phyloP scores from a whole-genome alignment of 768 basidiomycete species.

The Chlorophyllum brunneum region DNA sequence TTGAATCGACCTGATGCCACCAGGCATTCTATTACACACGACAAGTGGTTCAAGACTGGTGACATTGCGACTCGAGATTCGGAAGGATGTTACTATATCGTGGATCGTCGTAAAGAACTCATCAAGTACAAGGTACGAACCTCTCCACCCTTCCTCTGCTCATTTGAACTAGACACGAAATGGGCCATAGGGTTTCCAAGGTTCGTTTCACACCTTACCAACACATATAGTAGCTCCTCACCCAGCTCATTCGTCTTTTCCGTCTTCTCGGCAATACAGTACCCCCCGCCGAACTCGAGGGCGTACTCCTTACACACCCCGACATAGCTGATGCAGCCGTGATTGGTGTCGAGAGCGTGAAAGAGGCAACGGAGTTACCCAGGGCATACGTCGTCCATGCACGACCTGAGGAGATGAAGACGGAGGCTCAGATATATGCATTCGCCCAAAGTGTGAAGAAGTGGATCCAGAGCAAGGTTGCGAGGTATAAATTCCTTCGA shows the following conservation, averaged over 20 bases:
- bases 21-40: slow-evolving; percentile 49
- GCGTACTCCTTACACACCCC: slow-evolving; percentile 68
- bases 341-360: slow-evolving; percentile 63
- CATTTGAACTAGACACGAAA: too few relatives aligned
- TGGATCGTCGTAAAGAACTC: slow-evolving; percentile 71
- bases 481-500: slow-evolving; percentile 73
- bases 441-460: slow-evolving; percentile 51
- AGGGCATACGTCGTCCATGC: slow-evolving; percentile 66
- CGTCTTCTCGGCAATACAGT: slow-evolving; percentile 38
- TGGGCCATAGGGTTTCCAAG: slow-evolving; percentile 84
- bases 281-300: slow-evolving; percentile 84
- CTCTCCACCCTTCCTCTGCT: not conserved
- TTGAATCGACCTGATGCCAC: slow-evolving; percentile 72
- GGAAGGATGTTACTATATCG: slow-evolving; percentile 72
- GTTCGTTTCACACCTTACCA: slow-evolving; percentile 27
- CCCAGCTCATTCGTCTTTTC: too few relatives aligned
- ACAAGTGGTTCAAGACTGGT: slow-evolving; percentile 88
- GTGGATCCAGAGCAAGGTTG: slow-evolving; percentile 71
- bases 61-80: slow-evolving; percentile 67
- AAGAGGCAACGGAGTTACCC: slow-evolving; percentile 80
- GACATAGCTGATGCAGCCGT: slow-evolving; percentile 79
- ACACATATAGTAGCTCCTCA: not conserved
- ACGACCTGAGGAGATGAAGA: slow-evolving; percentile 30
- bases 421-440: slow-evolving; percentile 30
- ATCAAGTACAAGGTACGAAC: slow-evolving; percentile 65